Percentiles rank a stretch among this genome's conserved stretches.
Conservation (phyloP, 805 yeast species). For the Pichia eremophila region DNA sequence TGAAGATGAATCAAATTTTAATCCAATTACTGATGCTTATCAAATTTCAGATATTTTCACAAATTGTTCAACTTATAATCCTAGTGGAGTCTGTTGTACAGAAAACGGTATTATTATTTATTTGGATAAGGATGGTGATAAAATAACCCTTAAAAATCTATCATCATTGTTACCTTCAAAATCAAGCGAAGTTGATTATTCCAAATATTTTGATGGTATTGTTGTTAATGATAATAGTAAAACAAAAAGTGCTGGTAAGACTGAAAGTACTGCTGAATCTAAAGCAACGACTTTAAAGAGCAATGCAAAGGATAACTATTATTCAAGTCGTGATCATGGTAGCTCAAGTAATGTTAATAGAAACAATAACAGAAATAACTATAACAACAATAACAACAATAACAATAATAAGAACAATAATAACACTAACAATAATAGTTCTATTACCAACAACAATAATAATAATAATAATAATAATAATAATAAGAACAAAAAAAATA, state of each 20-base stretch:
- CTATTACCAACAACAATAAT: neutral
- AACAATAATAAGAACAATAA: too few relatives aligned
- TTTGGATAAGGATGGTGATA: neutral
- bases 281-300: too few relatives aligned
- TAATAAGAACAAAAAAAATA: neutral
- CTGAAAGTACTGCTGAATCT: too few relatives aligned
- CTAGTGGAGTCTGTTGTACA: slow-evolving; percentile 1
- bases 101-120: neutral
- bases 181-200: neutral
- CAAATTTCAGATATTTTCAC: neutral
- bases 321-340: too few relatives aligned
- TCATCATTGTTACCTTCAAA: neutral
- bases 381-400: too few relatives aligned
- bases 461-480: neutral
- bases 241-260: too few relatives aligned
- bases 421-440: too few relatives aligned
- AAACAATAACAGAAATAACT: too few relatives aligned
- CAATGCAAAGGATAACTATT: too few relatives aligned
- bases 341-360: too few relatives aligned
- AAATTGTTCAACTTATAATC: neutral
- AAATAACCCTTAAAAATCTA: neutral
- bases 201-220: neutral
- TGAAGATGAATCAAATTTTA: neutral
- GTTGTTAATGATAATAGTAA: neutral
- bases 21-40: neutral